These are phyloP conservation scores for Amanita inopinata DNA, from an alignment of 768 basidiomycete genomes.

Conservation along the genomic window DNA sequence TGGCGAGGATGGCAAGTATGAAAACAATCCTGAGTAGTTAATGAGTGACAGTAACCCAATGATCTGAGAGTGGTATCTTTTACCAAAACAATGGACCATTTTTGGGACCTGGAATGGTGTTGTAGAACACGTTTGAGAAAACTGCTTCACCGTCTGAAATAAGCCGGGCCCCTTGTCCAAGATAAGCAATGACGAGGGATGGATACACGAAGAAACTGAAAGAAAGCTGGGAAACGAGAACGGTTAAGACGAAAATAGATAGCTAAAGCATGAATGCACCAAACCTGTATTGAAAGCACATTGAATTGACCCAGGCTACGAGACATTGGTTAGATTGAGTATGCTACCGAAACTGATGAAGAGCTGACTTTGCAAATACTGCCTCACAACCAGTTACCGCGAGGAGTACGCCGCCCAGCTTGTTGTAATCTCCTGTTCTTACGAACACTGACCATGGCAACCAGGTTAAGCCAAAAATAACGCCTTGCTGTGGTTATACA, in stretches of 20 bases:
- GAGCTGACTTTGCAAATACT: constrained; percentile 51
- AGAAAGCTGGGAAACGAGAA: constrained; percentile 34
- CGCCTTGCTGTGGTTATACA: not conserved
- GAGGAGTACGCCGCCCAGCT: constrained; percentile 54
- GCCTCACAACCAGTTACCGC: constrained; percentile 66
- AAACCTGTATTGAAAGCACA: constrained; percentile 43
- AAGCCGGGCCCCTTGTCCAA: constrained; percentile 62
- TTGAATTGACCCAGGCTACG: constrained; percentile 60
- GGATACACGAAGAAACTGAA: constrained; percentile 49
- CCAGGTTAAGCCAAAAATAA: not conserved
- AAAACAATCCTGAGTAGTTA: constrained; percentile 43
- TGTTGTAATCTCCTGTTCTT: constrained; percentile 49
- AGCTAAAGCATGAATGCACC: constrained; percentile 3
- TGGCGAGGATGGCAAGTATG: constrained; percentile 54
- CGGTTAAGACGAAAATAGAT: not conserved
- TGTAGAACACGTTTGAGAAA: constrained; percentile 51
- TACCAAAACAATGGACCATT: constrained; percentile 54
- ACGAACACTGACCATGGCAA: constrained; percentile 40
- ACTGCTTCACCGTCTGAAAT: constrained; percentile 40
- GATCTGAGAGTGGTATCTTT: not conserved
- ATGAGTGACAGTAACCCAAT: not conserved
- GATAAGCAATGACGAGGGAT: constrained; percentile 51
- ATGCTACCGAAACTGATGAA: not conserved
- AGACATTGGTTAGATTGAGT: not conserved
- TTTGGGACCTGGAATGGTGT: constrained; percentile 46